phyloP scores from a whole-genome alignment of 1,284 basidiomycete species.

The Ganoderma sinense region DNA sequence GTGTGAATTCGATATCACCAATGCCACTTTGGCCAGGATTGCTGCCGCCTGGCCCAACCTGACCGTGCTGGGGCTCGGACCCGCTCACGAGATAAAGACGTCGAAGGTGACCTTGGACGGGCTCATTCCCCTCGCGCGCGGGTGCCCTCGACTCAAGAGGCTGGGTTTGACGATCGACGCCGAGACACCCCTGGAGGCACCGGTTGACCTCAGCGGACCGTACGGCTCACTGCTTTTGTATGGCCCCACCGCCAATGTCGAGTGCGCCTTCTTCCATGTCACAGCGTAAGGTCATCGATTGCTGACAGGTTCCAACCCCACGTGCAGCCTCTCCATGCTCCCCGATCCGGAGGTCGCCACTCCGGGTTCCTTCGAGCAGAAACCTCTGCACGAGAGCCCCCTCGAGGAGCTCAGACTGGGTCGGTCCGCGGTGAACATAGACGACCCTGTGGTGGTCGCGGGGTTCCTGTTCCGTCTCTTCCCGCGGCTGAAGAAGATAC shows the following conservation, averaged over 20 bases:
- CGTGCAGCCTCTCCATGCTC: background rate
- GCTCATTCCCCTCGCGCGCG: constrained; percentile 8
- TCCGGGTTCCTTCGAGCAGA: background rate
- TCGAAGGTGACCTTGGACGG: constrained; percentile 7
- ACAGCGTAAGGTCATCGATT: too few species aligned
- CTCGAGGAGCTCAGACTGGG: constrained; percentile 7
- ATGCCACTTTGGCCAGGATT: background rate
- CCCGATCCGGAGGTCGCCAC: background rate
- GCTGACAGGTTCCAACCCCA: too few species aligned
- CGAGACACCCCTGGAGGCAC: background rate
- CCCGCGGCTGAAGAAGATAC: background rate
- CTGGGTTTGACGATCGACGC: constrained; percentile 7
- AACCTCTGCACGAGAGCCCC: background rate
- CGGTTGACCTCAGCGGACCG: background rate
- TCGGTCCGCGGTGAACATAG: constrained; percentile 4
- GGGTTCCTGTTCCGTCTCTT: constrained; percentile 15
- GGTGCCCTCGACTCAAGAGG: constrained; percentile 3
- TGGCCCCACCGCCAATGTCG: background rate
- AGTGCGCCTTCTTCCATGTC: too few species aligned
- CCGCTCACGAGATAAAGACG: background rate
- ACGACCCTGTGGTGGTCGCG: background rate
- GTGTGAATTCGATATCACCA: constrained; percentile 4
- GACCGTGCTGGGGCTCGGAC: background rate
- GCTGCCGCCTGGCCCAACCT: constrained; percentile 9
- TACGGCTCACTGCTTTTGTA: background rate